Percentiles rank a stretch among this genome's conserved stretches.
These are phyloP conservation scores for Malus fusca DNA, from an alignment of 306 rosid species.

Conservation along the genomic window DNA sequence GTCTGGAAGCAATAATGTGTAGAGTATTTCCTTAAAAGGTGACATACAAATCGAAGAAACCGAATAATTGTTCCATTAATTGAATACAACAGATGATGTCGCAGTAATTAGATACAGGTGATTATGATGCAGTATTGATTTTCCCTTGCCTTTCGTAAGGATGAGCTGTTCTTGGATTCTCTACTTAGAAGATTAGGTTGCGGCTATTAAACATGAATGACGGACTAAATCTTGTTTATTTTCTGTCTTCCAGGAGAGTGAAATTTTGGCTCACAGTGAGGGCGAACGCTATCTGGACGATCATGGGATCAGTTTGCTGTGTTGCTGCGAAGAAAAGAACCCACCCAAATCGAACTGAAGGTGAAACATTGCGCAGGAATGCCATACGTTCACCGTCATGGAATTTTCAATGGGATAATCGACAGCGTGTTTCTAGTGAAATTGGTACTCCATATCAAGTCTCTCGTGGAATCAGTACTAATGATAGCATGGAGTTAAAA, in stretches of 20 bases:
- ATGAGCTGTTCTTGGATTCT: neutral
- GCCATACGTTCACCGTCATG: neutral
- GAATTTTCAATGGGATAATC: neutral
- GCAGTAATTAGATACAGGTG: no score
- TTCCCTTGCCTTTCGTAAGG: no score
- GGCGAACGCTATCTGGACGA: neutral
- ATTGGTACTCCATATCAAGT: neutral
- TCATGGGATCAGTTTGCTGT: neutral
- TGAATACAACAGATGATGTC: neutral
- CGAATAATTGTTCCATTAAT: neutral
- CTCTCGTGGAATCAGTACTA: neutral
- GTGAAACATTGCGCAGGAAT: neutral
- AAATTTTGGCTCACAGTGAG: neutral
- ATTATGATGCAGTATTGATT: no score
- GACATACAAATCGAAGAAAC: neutral
- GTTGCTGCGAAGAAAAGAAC: neutral
- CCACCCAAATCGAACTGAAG: neutral
- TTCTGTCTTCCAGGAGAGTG: neutral
- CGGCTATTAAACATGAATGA: neutral
- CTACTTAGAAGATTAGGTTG: neutral
- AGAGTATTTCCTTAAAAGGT: neutral
- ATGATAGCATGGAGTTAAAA: neutral
- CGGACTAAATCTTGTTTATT: neutral
- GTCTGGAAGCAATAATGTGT: neutral
- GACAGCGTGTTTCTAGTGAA: neutral